These are phyloP conservation scores for Selenicereus undatus DNA, from an alignment of 148 eudicot species.

Conservation along the genomic window DNA sequence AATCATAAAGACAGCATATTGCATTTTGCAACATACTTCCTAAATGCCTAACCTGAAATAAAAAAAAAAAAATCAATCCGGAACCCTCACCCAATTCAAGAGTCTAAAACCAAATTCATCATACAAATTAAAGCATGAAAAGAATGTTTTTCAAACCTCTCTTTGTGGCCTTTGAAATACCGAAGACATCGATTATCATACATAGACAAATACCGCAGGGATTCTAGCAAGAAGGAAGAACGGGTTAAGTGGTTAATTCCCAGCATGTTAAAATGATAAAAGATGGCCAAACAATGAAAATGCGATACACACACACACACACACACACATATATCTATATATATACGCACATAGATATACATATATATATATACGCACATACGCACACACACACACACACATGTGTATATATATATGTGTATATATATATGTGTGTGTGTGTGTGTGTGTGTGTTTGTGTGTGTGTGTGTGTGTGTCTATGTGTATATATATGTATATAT, in stretches of 20 bases:
- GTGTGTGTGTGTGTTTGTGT: too few relatives aligned
- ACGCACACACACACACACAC: too few relatives aligned
- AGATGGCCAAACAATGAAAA: neutral
- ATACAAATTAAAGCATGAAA: neutral
- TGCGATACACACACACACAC: too few relatives aligned
- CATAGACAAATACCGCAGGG: slow-evolving; percentile 89
- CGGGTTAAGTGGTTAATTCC: neutral
- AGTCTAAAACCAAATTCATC: neutral
- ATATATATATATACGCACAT: too few relatives aligned
- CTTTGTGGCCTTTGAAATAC: slow-evolving; percentile 92
- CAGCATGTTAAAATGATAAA: neutral
- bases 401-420: too few relatives aligned
- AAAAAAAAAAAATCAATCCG: neutral
- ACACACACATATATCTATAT: too few relatives aligned
- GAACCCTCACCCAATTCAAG: neutral
- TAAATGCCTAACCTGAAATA: neutral
- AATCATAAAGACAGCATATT: neutral
- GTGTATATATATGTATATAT: too few relatives aligned
- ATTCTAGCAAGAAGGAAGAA: slow-evolving; percentile 45
- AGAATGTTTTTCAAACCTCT: slow-evolving; percentile 51
- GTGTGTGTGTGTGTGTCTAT: too few relatives aligned
- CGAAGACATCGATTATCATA: slow-evolving; percentile 95
- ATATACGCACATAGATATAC: too few relatives aligned
- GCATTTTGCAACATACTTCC: neutral
- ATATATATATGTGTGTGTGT: too few relatives aligned